phyloP scores from a whole-genome alignment of 176 grass and related monocot species.

The Hordeum vulgare region DNA sequence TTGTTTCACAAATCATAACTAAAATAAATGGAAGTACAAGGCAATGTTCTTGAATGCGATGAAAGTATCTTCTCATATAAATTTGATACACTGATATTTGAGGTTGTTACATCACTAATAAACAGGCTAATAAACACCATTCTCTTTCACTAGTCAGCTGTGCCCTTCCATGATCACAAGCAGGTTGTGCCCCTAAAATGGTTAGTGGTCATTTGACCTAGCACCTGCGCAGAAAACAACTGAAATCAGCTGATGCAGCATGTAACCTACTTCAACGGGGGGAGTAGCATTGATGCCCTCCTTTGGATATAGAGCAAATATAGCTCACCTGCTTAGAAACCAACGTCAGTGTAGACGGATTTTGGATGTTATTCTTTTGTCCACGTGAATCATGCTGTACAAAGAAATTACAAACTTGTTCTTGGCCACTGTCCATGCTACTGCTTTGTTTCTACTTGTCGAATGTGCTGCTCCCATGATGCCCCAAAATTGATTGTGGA shows the following conservation, averaged over 20 bases:
- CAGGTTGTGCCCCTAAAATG: not conserved
- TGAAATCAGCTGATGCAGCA: not conserved
- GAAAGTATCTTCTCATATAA: not conserved
- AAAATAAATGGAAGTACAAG: not conserved
- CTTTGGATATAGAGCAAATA: not conserved
- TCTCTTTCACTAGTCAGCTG: not conserved
- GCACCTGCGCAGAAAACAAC: not conserved
- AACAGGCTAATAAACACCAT: not conserved
- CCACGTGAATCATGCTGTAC: not conserved
- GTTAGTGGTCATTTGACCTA: not conserved
- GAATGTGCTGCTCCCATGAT: not conserved
- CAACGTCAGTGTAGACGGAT: not conserved
- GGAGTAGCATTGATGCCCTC: not conserved
- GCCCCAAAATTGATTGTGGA: not conserved
- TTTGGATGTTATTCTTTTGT: not conserved
- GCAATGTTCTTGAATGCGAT: not conserved
- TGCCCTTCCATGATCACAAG: not conserved
- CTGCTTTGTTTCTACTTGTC: not conserved
- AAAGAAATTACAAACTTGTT: not conserved
- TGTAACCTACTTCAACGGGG: not conserved
- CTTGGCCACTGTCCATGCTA: not conserved
- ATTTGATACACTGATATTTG: not conserved
- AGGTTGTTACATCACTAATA: not conserved
- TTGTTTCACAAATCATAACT: not conserved
- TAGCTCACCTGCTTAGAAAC: slow-evolving; percentile 2